Evolutionary conservation across 768 basidiomycete species (phyloP).

Genomic region (Rhizopogon salebrosus): DNA sequence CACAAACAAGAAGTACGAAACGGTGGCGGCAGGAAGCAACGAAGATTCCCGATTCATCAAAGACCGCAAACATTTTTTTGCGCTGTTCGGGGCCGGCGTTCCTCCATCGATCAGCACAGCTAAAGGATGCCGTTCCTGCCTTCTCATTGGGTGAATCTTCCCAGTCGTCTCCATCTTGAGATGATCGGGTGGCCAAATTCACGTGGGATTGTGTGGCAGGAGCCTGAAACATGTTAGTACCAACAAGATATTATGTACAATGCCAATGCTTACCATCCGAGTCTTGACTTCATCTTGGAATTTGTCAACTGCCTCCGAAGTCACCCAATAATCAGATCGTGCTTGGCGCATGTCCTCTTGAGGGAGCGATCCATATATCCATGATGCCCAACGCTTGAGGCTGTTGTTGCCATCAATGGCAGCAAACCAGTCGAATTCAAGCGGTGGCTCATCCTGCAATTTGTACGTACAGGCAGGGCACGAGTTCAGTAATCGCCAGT

Average conservation of each 20-base stretch:
- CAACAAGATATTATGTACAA: not conserved
- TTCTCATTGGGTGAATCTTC: not conserved
- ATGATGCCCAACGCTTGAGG: not conserved
- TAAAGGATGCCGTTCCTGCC: not conserved
- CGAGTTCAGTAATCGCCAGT: conserved; percentile 7
- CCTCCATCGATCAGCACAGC: not conserved
- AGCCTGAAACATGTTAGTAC: not conserved
- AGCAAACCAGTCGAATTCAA: not conserved
- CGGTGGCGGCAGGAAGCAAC: not conserved
- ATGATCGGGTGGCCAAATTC: too few relatives aligned
- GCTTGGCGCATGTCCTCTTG: not conserved
- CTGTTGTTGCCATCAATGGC: conserved; percentile 4
- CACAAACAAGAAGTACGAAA: not conserved
- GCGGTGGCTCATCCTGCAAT: not conserved
- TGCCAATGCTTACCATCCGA: not conserved
- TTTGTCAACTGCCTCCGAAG: not conserved
- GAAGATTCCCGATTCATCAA: not conserved
- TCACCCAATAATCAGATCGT: not conserved
- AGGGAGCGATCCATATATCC: not conserved
- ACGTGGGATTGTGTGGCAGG: too few relatives aligned
- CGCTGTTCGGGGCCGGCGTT: not conserved
- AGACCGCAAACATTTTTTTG: not conserved
- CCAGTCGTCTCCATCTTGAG: conserved; percentile 3
- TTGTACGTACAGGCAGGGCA: conserved; percentile 9
- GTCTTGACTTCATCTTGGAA: not conserved